Evolutionary conservation across 1,139 yeast species (phyloP), one percentile per base, ranked within the genome.

Genomic region (Suhomyces atakaporum): DNA sequence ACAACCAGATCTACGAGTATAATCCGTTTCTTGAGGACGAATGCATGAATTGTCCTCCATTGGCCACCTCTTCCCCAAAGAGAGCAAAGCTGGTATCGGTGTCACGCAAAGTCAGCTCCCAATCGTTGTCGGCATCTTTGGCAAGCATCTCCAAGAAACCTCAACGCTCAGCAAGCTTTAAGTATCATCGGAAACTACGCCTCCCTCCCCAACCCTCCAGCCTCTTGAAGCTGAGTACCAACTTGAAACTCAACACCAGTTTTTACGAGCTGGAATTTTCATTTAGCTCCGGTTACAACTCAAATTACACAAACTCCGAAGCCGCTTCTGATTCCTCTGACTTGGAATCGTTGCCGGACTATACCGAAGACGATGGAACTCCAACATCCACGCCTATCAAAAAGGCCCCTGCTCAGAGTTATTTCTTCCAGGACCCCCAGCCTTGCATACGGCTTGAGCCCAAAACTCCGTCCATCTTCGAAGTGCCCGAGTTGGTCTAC

Each of bases 401-500:
- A 19, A 16, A 14, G 10, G 29, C 16, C 3, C 33, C 36, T n/a
- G 14, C 28, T 3, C 16, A 28, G 19, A 27, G 31, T 15, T 31
- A 31, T 23, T 42, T 28, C 19, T 36, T 39, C 21, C 31, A 39
- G 6, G 39, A 35, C n/a, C n/a, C n/a, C n/a, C n/a, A n/a, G n/a
- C n/a, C n/a, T n/a, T n/a, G n/a, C n/a, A n/a, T n/a, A n/a, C n/a
- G n/a, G n/a, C n/a, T 15, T 14, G 21, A 21, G 18, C 23, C 26
- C 10, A 16, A 21, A 4, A 31, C 42, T 20, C 77, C 73, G 39
- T 63, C 66, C 15, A 83, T 88, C 5, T 83, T 88, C 52, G 69
- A 70, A 35, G 79, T 84, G 13, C 96, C 96, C 0, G 96, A 89
- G 57, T 81, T 89, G 38, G 68, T 88, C 13, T 62, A 72, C 45